A percentile compares a stretch with the other conserved stretches of the same genome.
These are phyloP conservation scores for Nicotiana undulata DNA, from an alignment of 257 asterid species.

Conservation along the genomic window DNA sequence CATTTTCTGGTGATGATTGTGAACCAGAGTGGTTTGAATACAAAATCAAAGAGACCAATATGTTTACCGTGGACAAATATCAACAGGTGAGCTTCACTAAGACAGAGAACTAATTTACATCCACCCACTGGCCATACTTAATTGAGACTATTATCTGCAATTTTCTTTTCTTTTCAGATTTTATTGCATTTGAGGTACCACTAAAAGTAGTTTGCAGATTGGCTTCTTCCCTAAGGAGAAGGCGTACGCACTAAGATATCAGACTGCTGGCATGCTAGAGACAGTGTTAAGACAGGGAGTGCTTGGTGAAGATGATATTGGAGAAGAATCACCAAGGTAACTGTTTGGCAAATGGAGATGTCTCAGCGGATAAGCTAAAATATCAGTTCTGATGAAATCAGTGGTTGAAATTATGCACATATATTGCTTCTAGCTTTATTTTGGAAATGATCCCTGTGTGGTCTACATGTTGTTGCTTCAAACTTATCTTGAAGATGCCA, in stretches of 20 bases:
- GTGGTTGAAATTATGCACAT: not conserved
- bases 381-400: not conserved
- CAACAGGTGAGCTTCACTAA: conserved; percentile 71
- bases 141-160: conserved; percentile 10
- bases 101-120: not conserved
- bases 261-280: conserved; percentile 96
- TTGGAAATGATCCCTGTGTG: not conserved
- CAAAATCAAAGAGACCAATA: conserved; percentile 90
- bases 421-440: not conserved
- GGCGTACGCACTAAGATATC: conserved; percentile 94
- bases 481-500: not conserved
- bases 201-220: conserved; percentile 78
- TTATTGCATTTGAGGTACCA: conserved; percentile 31
- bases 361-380: not conserved
- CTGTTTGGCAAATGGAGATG: not conserved
- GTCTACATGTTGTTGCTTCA: not conserved
- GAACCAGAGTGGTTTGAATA: conserved; percentile 85
- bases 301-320: conserved; percentile 93
- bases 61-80: conserved; percentile 94
- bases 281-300: conserved; percentile 92
- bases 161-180: not conserved
- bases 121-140: not conserved
- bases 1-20: conserved; percentile 37
- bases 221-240: conserved; percentile 79
- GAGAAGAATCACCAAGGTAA: conserved; percentile 92